A percentile compares a stretch with the other conserved stretches of the same genome.
Conservation (phyloP, 2,329 filamentous ascomycete genomes). For the Fusarium abutilonis region DNA sequence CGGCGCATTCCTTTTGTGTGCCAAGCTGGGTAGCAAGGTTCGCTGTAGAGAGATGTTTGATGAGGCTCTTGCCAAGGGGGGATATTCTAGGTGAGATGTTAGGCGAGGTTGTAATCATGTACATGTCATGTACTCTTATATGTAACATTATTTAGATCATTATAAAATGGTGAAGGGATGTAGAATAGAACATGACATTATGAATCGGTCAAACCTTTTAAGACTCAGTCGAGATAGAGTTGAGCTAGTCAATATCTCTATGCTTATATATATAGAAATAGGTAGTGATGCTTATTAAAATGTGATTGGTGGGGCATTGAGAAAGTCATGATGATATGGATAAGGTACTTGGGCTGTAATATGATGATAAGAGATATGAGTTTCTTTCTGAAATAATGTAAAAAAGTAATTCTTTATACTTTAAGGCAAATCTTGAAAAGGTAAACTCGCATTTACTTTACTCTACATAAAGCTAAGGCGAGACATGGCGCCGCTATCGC, state of each 20-base stretch:
- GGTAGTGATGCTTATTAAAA: too few relatives aligned
- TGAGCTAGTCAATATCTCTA: not conserved
- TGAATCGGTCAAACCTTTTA: not conserved
- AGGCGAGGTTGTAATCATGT: slow-evolving; percentile 12
- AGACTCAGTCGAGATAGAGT: not conserved
- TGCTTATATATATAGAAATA: too few relatives aligned
- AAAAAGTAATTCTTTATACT: too few relatives aligned
- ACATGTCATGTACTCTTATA: slow-evolving; percentile 25
- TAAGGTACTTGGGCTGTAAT: slow-evolving; percentile 1
- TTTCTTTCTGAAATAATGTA: too few relatives aligned
- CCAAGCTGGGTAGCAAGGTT: slow-evolving; percentile 83
- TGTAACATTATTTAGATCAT: slow-evolving; percentile 36
- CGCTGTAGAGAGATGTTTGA: slow-evolving; percentile 83
- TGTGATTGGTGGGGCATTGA: slow-evolving; percentile 12
- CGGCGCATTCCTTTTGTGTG: slow-evolving; percentile 93
- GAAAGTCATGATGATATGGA: slow-evolving; percentile 5
- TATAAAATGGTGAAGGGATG: slow-evolving; percentile 7
- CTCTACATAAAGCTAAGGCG: too few relatives aligned
- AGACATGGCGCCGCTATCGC: slow-evolving; percentile 12
- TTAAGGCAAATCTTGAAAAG: too few relatives aligned
- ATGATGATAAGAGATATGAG: not conserved
- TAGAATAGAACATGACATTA: slow-evolving; percentile 19
- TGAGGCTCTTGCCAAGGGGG: slow-evolving; percentile 57
- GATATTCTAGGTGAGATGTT: slow-evolving; percentile 39
- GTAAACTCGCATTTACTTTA: too few relatives aligned